Evolutionary conservation across 2,329 filamentous ascomycete genomes (phyloP).

Genomic region (Amauroascus verrucosus): DNA sequence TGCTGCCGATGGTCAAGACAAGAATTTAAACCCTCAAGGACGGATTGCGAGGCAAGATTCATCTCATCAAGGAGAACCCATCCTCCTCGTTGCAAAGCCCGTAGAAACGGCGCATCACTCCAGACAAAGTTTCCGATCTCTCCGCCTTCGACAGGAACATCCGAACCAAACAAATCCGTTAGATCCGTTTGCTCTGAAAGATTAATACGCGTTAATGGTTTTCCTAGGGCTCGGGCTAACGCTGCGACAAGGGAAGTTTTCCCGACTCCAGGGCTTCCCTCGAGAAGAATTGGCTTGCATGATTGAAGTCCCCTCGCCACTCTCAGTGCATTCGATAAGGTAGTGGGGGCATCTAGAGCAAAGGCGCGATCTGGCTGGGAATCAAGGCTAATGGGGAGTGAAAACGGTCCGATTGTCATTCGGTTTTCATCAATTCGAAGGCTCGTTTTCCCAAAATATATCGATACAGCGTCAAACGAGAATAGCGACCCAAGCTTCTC

Average conservation of each 20-base stretch:
- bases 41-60: conserved; percentile 94
- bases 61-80: conserved; percentile 98
- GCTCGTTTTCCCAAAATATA: conserved; percentile 56
- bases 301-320: conserved; percentile 82
- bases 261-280: conserved; percentile 95
- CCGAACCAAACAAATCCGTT: conserved; percentile 94
- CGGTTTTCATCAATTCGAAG: conserved; percentile 45
- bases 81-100: conserved; percentile 91
- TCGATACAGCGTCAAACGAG: conserved; percentile 48
- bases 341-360: conserved; percentile 81
- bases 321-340: conserved; percentile 78
- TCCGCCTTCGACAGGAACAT: conserved; percentile 89
- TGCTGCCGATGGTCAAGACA: conserved; percentile 94
- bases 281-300: conserved; percentile 80
- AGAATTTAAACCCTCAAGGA: conserved; percentile 90
- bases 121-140: conserved; percentile 85
- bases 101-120: conserved; percentile 89
- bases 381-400: conserved; percentile 45
- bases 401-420: conserved; percentile 66
- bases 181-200: conserved; percentile 95
- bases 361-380: conserved; percentile 51
- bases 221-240: conserved; percentile 67
- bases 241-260: conserved; percentile 91
- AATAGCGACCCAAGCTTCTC: conserved; percentile 60
- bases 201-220: conserved; percentile 84